Conservation (phyloP, 23 red algal species). For the Agarophyton chilense region DNA sequence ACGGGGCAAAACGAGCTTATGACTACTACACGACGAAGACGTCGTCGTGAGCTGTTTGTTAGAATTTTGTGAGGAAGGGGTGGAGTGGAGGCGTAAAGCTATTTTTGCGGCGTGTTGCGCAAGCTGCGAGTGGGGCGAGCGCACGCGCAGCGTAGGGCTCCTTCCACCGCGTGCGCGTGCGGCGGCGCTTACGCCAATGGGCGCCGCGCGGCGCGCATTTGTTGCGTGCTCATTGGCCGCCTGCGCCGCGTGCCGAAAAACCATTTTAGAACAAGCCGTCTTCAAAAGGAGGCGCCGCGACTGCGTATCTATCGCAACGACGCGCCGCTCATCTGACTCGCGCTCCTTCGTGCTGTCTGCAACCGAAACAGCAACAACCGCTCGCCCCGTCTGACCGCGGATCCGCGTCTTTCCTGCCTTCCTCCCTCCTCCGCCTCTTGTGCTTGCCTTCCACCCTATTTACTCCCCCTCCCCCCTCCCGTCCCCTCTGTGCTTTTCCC, state of each 20-base stretch:
- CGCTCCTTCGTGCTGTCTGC: not conserved
- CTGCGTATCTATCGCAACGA: no score
- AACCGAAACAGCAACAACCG: no score
- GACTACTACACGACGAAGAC: conserved; percentile 52
- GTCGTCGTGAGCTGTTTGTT: not conserved
- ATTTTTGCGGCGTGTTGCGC: no score
- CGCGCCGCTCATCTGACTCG: not conserved
- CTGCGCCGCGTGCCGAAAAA: no score
- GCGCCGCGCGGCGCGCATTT: not conserved
- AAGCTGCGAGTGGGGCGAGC: no score
- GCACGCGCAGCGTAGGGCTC: not conserved
- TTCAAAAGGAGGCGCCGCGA: no score
- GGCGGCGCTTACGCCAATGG: not conserved
- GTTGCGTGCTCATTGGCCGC: not conserved
- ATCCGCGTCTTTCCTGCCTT: not conserved
- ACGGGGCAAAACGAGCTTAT: conserved; percentile 68
- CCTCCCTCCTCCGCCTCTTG: not conserved
- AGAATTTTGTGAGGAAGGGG: not conserved
- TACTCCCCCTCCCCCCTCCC: no score
- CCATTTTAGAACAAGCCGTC: no score
- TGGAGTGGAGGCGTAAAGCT: not conserved
- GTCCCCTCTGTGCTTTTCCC: not conserved
- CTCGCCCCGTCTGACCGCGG: no score
- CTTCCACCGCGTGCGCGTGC: not conserved
- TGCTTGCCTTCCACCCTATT: no score